These are phyloP conservation scores for Populus hybrid DNA, from an alignment of 441 rosid species.

Conservation along the genomic window DNA sequence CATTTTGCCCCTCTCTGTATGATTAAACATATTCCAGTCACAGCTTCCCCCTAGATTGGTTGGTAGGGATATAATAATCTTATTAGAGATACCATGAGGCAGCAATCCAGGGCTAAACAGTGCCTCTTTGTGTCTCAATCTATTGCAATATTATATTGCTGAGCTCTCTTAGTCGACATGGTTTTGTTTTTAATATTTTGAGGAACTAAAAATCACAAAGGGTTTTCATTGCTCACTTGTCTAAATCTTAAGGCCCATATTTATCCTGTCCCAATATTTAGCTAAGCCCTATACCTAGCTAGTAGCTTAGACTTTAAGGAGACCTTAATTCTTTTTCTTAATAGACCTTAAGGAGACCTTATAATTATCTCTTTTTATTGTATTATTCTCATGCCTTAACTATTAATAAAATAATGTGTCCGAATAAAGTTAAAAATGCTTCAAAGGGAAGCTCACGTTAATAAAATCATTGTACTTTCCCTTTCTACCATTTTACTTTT, in stretches of 20 bases:
- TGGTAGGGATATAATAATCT: constrained; percentile 3
- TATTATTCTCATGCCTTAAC: too few relatives aligned
- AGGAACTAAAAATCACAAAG: neutral
- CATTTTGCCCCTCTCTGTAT: constrained; percentile 4
- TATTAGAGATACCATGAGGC: neutral
- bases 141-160: neutral
- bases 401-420: too few relatives aligned
- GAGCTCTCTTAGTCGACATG: neutral
- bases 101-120: neutral
- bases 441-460: too few relatives aligned
- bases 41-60: neutral
- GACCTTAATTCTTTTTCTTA: too few relatives aligned
- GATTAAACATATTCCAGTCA: neutral
- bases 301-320: neutral
- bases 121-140: neutral
- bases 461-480: too few relatives aligned
- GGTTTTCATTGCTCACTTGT: neutral
- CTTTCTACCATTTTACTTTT: too few relatives aligned
- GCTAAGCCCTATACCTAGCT: neutral
- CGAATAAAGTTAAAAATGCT: too few relatives aligned
- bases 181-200: neutral
- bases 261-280: constrained; percentile 22
- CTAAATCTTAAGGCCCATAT: constrained; percentile 10
- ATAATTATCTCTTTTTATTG: too few relatives aligned
- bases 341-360: too few relatives aligned